Conservation (phyloP, 2,329 filamentous ascomycete genomes). For the Chlorencoelia australis region DNA sequence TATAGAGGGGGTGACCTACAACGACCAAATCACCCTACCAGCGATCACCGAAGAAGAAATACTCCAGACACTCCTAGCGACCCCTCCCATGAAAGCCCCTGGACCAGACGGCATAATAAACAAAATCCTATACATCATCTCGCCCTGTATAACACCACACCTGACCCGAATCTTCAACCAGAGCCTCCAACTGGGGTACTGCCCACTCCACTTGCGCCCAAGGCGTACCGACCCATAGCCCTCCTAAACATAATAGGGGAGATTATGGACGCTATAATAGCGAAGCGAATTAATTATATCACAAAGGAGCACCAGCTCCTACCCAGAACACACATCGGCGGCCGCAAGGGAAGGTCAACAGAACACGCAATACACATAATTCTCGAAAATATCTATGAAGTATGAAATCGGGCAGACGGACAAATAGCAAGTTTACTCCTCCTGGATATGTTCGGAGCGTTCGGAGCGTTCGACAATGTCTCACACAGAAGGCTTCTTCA, state of each 20-base stretch:
- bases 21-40: constrained; percentile 4
- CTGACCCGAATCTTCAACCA: constrained; percentile 12
- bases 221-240: constrained; percentile 8
- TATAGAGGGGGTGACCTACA: constrained; percentile 7
- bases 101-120: constrained; percentile 14
- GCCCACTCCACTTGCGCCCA: constrained; percentile 9
- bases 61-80: constrained; percentile 5
- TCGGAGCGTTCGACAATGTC: constrained; percentile 25
- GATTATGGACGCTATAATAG: constrained; percentile 6
- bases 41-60: constrained; percentile 12
- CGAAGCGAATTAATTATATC: constrained; percentile 6
- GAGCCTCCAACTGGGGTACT: constrained; percentile 11
- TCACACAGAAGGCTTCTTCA: constrained; percentile 19
- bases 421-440: constrained; percentile 25
- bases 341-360: constrained; percentile 18
- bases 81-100: constrained; percentile 12
- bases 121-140: constrained; percentile 5
- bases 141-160: constrained; percentile 7
- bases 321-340: constrained; percentile 23
- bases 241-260: constrained; percentile 11
- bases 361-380: constrained; percentile 24
- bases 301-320: constrained; percentile 5
- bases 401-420: constrained; percentile 12
- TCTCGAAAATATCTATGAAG: constrained; percentile 21
- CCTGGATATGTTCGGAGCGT: constrained; percentile 25